Conservation (phyloP, 306 rosid species). For the Betula pendula region DNA sequence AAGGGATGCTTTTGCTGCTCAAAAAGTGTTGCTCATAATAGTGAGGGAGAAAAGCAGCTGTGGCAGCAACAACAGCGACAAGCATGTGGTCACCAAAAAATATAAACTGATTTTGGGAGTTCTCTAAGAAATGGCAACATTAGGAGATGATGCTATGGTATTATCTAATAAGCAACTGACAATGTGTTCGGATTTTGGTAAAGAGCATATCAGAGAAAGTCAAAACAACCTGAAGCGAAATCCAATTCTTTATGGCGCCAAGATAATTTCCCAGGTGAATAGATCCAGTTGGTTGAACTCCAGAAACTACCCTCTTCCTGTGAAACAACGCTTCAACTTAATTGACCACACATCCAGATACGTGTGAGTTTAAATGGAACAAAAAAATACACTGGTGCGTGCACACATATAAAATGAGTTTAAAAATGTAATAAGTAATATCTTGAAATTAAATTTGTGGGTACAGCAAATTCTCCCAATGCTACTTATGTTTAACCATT, state of each 20-base stretch:
- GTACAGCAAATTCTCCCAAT: neutral
- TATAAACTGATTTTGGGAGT: neutral
- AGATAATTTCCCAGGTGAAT: slow-evolving; percentile 93
- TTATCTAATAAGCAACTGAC: neutral
- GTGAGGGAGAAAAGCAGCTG: no score
- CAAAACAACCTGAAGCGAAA: slow-evolving; percentile 71
- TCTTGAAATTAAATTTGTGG: neutral
- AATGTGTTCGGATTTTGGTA: neutral
- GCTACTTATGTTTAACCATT: neutral
- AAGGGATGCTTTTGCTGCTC: no score
- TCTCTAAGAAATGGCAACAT: neutral
- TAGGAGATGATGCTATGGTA: neutral
- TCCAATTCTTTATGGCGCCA: slow-evolving; percentile 95
- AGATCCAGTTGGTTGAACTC: slow-evolving; percentile 97
- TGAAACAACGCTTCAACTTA: slow-evolving; percentile 17
- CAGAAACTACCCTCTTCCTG: slow-evolving; percentile 92
- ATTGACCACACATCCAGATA: neutral
- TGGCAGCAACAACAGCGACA: neutral
- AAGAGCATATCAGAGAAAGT: slow-evolving; percentile 8
- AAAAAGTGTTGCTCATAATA: no score
- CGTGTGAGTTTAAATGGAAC: neutral
- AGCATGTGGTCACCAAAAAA: no score
- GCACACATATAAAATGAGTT: neutral
- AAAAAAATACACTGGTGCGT: neutral
- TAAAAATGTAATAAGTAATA: neutral